These are phyloP conservation scores for Sanghuangporus sanghuang DNA, from an alignment of 1,284 basidiomycete genomes.

Conservation along the genomic window DNA sequence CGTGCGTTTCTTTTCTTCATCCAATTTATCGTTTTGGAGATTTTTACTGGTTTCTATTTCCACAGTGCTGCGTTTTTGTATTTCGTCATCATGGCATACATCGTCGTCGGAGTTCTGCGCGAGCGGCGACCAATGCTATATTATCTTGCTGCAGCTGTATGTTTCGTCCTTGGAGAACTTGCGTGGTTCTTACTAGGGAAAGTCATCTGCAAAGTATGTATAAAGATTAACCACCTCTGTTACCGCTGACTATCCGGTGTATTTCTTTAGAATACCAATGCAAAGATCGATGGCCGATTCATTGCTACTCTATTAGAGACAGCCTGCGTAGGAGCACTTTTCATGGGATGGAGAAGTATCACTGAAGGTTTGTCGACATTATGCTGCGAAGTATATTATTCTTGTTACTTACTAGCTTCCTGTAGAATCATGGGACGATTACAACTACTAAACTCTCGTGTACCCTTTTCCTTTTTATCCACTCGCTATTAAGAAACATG, in stretches of 20 bases:
- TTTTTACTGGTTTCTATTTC: background rate
- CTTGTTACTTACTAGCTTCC: background rate
- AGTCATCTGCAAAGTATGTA: conserved; percentile 68
- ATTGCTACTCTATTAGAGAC: conserved; percentile 76
- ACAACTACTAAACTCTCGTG: conserved; percentile 1
- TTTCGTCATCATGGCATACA: conserved; percentile 67
- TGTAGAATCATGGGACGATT: conserved; percentile 17
- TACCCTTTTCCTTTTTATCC: background rate
- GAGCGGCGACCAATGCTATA: conserved; percentile 71
- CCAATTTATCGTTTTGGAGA: background rate
- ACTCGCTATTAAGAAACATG: background rate
- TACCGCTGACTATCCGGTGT: conserved; percentile 7
- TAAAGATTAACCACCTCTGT: background rate
- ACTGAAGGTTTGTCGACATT: conserved; percentile 64
- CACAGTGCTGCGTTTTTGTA: conserved; percentile 57
- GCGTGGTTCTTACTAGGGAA: conserved; percentile 73
- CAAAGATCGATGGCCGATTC: conserved; percentile 77
- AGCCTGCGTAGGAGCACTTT: conserved; percentile 61
- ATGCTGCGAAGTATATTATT: background rate
- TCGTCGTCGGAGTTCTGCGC: conserved; percentile 64
- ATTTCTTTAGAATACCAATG: conserved; percentile 43
- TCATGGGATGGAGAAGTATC: conserved; percentile 77
- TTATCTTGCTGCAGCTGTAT: conserved; percentile 56
- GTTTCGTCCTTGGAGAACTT: conserved; percentile 74
- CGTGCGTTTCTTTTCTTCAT: conserved; percentile 39